Base-by-base conservation (phyloP, 805 yeast genomes). In the Candida coquimbonensis region DNA sequence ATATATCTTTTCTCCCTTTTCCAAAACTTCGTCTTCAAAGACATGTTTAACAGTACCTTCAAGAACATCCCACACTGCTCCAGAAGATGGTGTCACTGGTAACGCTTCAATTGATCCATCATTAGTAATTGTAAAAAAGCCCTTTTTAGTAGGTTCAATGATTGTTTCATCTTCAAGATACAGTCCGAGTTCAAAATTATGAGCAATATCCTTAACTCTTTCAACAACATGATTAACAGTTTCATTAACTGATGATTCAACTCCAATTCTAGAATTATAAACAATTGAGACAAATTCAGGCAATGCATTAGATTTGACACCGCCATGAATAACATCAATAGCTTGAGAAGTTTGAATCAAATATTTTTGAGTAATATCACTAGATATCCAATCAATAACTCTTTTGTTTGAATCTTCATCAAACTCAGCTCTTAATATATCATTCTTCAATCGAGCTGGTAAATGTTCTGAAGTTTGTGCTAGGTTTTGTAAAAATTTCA, bases 301-400 rank as follows among this genome's bases (percentile, higher is more conserved):
- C 36, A 83, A 64, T 0, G 87, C 85, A 53, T 82, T 82, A 36
- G 77, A 68, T 62, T 83, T 82, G 48, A 75, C 70, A n/a, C 88
- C 88, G 21, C 87, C 87, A 9, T 60, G 52, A 44, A 83, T 66
- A 9, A 80, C 69, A 56, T 81, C 86, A 33, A 74, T 67, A 0
- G 89, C 84, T 61, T 54, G 58, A 1, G 56, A 42, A 11, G 56
- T 54, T 38, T 42, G 41, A 27, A 45, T 35, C 21, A 53, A 50
- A 45, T 51, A 47, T 17, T 36, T 34, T 9, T 38, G n/a, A 9
- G 16, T 16, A 11, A 24, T 33, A 27, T 46, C 45, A 9, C 33
- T 25, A 6, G 21, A 49, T 35, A 49, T 53, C 39, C 39, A 42
- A 7, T 52, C 43, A 39, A 65, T 9, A 3, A 71, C 69, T 14